These are phyloP conservation scores for Aspergillus sp. DNA, from an alignment of 2,329 filamentous ascomycete genomes.

Conservation along the genomic window DNA sequence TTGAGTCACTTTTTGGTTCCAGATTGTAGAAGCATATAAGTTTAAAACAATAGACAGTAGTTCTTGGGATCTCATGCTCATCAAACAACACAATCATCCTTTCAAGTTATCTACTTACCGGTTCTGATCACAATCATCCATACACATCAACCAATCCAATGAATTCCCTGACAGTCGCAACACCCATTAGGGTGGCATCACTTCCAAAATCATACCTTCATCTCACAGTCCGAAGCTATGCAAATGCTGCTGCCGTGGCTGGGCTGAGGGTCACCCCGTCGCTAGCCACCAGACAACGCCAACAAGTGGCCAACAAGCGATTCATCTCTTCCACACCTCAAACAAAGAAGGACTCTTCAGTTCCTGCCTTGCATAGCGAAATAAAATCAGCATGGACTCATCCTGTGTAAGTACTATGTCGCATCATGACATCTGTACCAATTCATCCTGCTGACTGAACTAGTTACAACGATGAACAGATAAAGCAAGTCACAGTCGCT, in stretches of 20 bases:
- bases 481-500: slow-evolving; percentile 67
- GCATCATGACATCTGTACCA: too few relatives aligned
- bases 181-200: slow-evolving; percentile 22
- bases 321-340: slow-evolving; percentile 35
- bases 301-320: slow-evolving; percentile 16
- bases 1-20: too few relatives aligned
- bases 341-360: slow-evolving; percentile 30
- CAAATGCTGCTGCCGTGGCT: slow-evolving; percentile 15
- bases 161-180: slow-evolving; percentile 22
- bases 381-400: slow-evolving; percentile 66
- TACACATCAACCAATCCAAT: slow-evolving; percentile 13
- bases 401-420: slow-evolving; percentile 43
- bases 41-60: too few relatives aligned
- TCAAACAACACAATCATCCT: too few relatives aligned
- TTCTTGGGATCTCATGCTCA: too few relatives aligned
- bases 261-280: slow-evolving; percentile 18
- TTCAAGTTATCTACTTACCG: too few relatives aligned
- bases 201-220: slow-evolving; percentile 22
- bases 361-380: slow-evolving; percentile 59
- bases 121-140: too few relatives aligned
- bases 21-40: too few relatives aligned
- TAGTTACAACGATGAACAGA: slow-evolving; percentile 70
- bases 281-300: slow-evolving; percentile 8
- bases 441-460: slow-evolving; percentile 7
- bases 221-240: slow-evolving; percentile 19